Percentiles rank a stretch among this genome's conserved stretches.
Evolutionary conservation across 139 green algal genomes (phyloP).

Genomic region (Picochlorum sp.): DNA sequence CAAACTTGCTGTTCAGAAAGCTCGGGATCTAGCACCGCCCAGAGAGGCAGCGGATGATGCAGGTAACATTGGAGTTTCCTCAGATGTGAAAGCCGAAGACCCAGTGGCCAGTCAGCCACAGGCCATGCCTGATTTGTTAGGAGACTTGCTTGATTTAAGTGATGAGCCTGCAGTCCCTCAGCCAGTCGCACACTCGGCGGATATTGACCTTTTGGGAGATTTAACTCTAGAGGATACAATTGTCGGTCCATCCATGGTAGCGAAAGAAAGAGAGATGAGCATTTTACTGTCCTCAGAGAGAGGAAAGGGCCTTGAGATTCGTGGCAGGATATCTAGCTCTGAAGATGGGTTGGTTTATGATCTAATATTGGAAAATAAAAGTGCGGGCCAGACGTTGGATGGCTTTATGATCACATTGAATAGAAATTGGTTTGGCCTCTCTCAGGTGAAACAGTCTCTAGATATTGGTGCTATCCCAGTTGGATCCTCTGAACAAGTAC

Average conservation of each 20-base stretch:
- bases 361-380: slow-evolving; percentile 61
- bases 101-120: background rate
- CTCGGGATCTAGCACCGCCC: slow-evolving; percentile 40
- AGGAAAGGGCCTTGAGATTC: slow-evolving; percentile 70
- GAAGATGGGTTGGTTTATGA: slow-evolving; percentile 38
- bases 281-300: slow-evolving; percentile 44
- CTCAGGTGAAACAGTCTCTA: slow-evolving; percentile 46
- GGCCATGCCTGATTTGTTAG: slow-evolving; percentile 41
- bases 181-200: slow-evolving; percentile 6
- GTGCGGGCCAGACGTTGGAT: slow-evolving; percentile 41
- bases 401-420: slow-evolving; percentile 95
- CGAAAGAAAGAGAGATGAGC: slow-evolving; percentile 14
- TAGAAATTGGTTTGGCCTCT: slow-evolving; percentile 82
- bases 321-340: slow-evolving; percentile 30
- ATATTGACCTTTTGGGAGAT: slow-evolving; percentile 45
- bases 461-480: slow-evolving; percentile 33
- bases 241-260: slow-evolving; percentile 14
- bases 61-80: background rate
- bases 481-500: slow-evolving; percentile 16
- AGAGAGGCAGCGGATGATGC: background rate
- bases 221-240: slow-evolving; percentile 17
- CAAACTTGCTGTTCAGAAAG: slow-evolving; percentile 60
- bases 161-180: slow-evolving; percentile 17
- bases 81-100: background rate
- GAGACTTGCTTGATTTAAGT: slow-evolving; percentile 66